Conservation (phyloP, 2,329 filamentous ascomycete genomes). For the Trichocomaceae sp. region DNA sequence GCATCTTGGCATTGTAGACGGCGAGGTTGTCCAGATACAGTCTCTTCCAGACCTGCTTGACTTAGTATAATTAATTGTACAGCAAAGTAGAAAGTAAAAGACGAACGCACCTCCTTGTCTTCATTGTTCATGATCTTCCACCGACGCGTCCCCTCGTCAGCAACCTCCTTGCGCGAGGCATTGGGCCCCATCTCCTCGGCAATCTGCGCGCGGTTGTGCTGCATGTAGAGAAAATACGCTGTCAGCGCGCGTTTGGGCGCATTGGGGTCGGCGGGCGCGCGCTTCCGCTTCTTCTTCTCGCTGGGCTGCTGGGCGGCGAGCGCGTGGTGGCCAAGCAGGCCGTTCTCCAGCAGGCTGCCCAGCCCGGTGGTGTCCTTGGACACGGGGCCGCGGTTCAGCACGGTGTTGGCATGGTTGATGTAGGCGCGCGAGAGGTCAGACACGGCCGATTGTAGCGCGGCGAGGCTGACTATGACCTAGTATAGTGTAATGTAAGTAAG, state of each 20-base stretch:
- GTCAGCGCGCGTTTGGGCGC: slow-evolving; percentile 91
- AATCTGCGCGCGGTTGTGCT: slow-evolving; percentile 77
- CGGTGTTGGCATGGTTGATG: slow-evolving; percentile 78
- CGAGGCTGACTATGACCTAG: slow-evolving; percentile 74
- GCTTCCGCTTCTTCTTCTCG: slow-evolving; percentile 84
- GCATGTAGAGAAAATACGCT: slow-evolving; percentile 92
- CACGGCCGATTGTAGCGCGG: slow-evolving; percentile 71
- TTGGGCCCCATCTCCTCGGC: slow-evolving; percentile 68
- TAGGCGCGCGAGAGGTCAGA: slow-evolving; percentile 76
- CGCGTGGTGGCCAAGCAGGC: slow-evolving; percentile 38
- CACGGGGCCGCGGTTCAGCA: slow-evolving; percentile 58
- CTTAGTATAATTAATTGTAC: no score
- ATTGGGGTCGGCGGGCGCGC: slow-evolving; percentile 80
- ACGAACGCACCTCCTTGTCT: slow-evolving; percentile 59
- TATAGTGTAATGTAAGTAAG: no score
- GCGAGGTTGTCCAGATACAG: slow-evolving; percentile 54
- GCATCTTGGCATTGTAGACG: slow-evolving; percentile 50
- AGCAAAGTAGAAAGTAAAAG: not conserved
- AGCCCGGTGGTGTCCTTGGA: no score
- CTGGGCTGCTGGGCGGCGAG: slow-evolving; percentile 38
- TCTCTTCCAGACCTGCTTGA: slow-evolving; percentile 46
- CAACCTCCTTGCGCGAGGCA: slow-evolving; percentile 76
- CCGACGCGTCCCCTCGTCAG: slow-evolving; percentile 76
- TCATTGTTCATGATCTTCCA: slow-evolving; percentile 71
- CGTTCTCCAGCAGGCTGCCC: no score